These are phyloP conservation scores for Calonectria ilicicola DNA, from an alignment of 2,329 filamentous ascomycete genomes.

Conservation along the genomic window DNA sequence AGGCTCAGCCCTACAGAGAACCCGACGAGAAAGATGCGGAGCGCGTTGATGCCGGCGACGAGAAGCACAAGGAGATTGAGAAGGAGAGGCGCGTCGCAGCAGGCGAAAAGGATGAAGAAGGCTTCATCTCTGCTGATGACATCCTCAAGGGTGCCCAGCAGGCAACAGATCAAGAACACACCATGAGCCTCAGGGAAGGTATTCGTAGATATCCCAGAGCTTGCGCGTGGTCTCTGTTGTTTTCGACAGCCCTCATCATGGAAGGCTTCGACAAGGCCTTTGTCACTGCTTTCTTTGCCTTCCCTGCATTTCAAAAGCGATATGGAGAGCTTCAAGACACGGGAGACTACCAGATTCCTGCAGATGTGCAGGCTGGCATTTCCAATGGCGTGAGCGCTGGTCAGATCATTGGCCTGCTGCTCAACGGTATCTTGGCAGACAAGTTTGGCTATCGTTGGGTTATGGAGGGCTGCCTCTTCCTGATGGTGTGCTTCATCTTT, in stretches of 20 bases:
- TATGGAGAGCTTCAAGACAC: constrained; percentile 50
- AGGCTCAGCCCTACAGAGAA: not conserved
- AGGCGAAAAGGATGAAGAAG: constrained; percentile 25
- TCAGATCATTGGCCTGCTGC: constrained; percentile 61
- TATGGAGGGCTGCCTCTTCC: constrained; percentile 55
- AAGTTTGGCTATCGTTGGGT: constrained; percentile 58
- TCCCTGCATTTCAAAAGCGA: constrained; percentile 48
- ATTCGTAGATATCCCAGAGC: constrained; percentile 54
- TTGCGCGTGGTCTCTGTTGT: constrained; percentile 50
- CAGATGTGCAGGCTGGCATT: constrained; percentile 62
- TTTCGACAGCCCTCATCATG: constrained; percentile 54
- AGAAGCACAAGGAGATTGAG: not conserved
- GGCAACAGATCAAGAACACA: constrained; percentile 42
- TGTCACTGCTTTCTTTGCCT: constrained; percentile 54
- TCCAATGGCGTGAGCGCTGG: constrained; percentile 60
- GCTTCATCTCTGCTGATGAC: constrained; percentile 20
- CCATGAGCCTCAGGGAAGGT: constrained; percentile 46
- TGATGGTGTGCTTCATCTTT: constrained; percentile 58
- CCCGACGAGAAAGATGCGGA: not conserved
- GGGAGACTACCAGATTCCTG: constrained; percentile 58
- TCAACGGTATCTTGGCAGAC: constrained; percentile 61
- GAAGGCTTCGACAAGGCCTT: constrained; percentile 55
- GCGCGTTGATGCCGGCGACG: not conserved
- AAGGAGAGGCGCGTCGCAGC: not conserved
- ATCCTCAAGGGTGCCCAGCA: constrained; percentile 32